These are phyloP conservation scores for Hydnomerulius pinastri DNA, from an alignment of 768 basidiomycete species.

Conservation along the genomic window DNA sequence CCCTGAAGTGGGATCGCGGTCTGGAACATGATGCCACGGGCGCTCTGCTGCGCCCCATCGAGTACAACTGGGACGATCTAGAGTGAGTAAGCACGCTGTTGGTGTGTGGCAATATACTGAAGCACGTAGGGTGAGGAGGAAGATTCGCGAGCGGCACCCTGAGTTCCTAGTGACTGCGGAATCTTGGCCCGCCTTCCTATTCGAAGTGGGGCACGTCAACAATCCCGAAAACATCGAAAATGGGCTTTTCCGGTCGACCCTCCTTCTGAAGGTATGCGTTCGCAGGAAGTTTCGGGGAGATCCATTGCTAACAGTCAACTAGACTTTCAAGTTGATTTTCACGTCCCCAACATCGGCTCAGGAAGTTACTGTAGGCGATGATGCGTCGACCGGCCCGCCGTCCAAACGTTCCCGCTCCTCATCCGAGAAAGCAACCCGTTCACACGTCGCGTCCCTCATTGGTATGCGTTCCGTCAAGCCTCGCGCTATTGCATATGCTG, in stretches of 20 bases:
- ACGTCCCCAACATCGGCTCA: slow-evolving; percentile 19
- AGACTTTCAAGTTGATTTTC: slow-evolving; percentile 22
- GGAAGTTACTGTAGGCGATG: not conserved
- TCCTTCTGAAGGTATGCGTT: slow-evolving; percentile 4
- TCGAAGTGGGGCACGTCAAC: not conserved
- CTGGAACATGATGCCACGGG: slow-evolving; percentile 12
- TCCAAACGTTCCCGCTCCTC: no score
- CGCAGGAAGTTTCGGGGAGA: no score
- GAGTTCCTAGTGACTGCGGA: not conserved
- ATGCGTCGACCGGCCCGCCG: not conserved
- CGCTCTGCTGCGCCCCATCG: slow-evolving; percentile 8
- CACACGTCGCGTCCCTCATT: slow-evolving; percentile 7
- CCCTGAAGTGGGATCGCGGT: not conserved
- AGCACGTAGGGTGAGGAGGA: not conserved
- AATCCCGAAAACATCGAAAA: not conserved
- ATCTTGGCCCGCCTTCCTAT: slow-evolving; percentile 11
- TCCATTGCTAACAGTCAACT: not conserved
- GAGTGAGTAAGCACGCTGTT: no score
- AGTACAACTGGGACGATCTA: slow-evolving; percentile 16
- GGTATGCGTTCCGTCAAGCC: slow-evolving; percentile 17
- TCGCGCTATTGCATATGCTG: slow-evolving; percentile 22
- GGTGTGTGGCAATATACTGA: no score
- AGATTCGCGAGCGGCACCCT: slow-evolving; percentile 3
- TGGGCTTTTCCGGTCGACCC: slow-evolving; percentile 2
- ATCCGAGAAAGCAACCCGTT: not conserved